Evolutionary conservation across 805 yeast species (phyloP).

Genomic region (Starmerella gropengiesseri): DNA sequence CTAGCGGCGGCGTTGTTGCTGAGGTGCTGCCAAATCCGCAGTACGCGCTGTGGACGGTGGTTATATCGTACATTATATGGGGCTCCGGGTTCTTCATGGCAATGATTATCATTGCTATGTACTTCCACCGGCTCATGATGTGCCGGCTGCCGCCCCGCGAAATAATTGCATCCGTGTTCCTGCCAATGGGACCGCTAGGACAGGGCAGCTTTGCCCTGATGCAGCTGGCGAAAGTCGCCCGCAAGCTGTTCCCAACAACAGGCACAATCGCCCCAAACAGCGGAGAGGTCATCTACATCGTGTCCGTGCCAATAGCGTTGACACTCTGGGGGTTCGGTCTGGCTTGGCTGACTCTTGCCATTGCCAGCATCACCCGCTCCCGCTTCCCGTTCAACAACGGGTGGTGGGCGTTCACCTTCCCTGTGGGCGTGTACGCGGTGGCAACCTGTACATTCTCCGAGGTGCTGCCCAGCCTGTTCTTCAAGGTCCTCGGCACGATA

Average conservation of each 20-base stretch:
- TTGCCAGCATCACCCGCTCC: not conserved
- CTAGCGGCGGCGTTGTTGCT: conserved; percentile 2
- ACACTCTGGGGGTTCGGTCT: conserved; percentile 6
- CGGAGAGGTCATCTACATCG: conserved; percentile 2
- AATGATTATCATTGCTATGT: not conserved
- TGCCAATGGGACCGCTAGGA: conserved; percentile 6
- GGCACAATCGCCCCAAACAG: not conserved
- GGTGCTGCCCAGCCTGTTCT: not conserved
- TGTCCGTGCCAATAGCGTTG: not conserved
- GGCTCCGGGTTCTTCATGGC: conserved; percentile 2
- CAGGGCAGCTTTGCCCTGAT: conserved; percentile 4
- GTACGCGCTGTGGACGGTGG: conserved; percentile 1
- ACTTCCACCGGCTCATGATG: conserved; percentile 6
- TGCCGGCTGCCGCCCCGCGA: conserved; percentile 5
- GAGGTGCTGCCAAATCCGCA: not conserved
- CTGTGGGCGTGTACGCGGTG: conserved; percentile 2
- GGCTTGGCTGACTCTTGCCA: conserved; percentile 2
- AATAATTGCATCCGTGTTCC: not conserved
- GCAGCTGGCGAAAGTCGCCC: conserved; percentile 1
- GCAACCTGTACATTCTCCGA: not conserved
- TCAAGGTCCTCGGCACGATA: conserved; percentile 3
- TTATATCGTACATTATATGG: not conserved
- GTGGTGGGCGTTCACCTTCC: conserved; percentile 10
- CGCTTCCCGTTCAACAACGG: conserved; percentile 6
- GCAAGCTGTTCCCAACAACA: not conserved